Evolutionary conservation across 2,329 filamentous ascomycete genomes (phyloP).

Genomic region (Ophiognomonia clavigignenti-juglandacearum): DNA sequence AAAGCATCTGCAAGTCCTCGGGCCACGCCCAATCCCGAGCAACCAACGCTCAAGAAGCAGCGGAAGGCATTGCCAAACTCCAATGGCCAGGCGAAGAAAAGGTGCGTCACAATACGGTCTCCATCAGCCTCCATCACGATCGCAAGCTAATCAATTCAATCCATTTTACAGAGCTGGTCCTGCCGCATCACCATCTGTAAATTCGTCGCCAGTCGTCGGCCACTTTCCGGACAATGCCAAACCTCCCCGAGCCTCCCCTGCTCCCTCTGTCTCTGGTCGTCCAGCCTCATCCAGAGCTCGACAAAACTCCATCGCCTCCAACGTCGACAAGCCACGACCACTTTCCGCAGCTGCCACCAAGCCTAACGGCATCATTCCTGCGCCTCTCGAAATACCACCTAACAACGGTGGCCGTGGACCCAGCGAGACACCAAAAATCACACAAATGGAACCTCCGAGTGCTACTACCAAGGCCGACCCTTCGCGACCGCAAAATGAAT

Average conservation of each 20-base stretch:
- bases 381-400: constrained; percentile 30
- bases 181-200: constrained; percentile 57
- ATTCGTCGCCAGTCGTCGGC: constrained; percentile 71
- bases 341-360: constrained; percentile 59
- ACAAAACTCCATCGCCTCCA: constrained; percentile 67
- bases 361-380: constrained; percentile 45
- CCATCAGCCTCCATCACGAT: not conserved
- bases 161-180: constrained; percentile 8
- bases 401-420: constrained; percentile 26
- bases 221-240: constrained; percentile 60
- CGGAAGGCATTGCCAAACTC: constrained; percentile 60
- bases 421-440: constrained; percentile 41
- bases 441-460: constrained; percentile 40
- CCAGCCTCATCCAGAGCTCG: constrained; percentile 67
- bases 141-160: constrained; percentile 27
- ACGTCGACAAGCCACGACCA: constrained; percentile 51
- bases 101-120: constrained; percentile 42
- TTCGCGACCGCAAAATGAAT: constrained; percentile 8
- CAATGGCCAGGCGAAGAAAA: constrained; percentile 74
- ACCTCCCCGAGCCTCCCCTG: constrained; percentile 52
- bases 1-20: constrained; percentile 59
- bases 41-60: constrained; percentile 55
- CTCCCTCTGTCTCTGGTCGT: constrained; percentile 50
- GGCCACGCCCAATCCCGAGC: constrained; percentile 63
- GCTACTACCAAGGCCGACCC: constrained; percentile 31